Base-by-base conservation (phyloP, 345 rosid genomes). In the Euphorbia lathyris region DNA sequence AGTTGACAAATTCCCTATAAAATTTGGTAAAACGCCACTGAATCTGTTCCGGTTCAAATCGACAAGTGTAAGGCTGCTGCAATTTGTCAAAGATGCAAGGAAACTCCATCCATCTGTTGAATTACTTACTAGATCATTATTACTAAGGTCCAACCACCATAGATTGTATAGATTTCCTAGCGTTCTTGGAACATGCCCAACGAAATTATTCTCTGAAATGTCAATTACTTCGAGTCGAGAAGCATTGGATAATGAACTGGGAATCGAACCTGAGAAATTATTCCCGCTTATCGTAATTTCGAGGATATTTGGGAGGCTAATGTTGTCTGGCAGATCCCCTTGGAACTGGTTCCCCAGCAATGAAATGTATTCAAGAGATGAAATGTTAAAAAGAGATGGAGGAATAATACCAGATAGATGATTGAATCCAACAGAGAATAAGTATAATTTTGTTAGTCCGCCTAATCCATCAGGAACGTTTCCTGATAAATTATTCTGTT, bases 71-170 rank as follows among this genome's bases (percentile, higher is more conserved):
- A 77, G 47, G 7, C 43, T 58, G 70, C 43, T 73, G 22, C 60
- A 69, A 11, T 77, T 77, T 23, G 36, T 68, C 57, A 73, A 65
- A 47, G 74, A 68, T n/a, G 65, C 68, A 20, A 73, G 3, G 63
- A 77, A 72, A 0, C 11, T 50, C 52, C 60, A 63, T 9, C 69
- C 74, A 50, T 13, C 20, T n/a, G 52, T 50, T 22, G 50, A 68
- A 11, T 2, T 63, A 48, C 48, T 36, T 3, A 71, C 74, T 14
- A 73, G 25, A 47, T 17, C 57, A 51, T 77, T 77, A 13, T 0
- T 11, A 9, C 40, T 45, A 27, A 68, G 9, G 7, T n/a, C 25
- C 43, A 77, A 26, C 76, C 58, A 56, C 55, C 8, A 12, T 25
- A 77, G 70, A 38, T n/a, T 38, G 1, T 23, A 5, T 26, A 68